Conservation (phyloP, 2,329 filamentous ascomycete species). For the Monosporascus ibericus region DNA sequence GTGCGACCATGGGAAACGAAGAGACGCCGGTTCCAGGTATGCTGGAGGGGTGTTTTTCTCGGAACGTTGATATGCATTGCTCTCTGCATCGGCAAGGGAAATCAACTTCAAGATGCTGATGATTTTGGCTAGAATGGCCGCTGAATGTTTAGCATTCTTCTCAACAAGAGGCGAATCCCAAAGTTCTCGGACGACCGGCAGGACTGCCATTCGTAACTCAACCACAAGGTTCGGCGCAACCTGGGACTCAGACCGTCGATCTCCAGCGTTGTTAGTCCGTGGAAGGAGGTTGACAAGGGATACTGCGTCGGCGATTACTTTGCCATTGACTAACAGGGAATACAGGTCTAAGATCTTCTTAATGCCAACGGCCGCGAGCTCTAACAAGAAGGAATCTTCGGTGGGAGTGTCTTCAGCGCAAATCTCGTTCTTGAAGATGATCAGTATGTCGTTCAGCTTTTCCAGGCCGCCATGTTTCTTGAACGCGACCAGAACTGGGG, state of each 20-base stretch:
- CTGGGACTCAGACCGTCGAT: slow-evolving; percentile 35
- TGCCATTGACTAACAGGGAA: slow-evolving; percentile 66
- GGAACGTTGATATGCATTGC: slow-evolving; percentile 52
- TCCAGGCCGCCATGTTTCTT: slow-evolving; percentile 73
- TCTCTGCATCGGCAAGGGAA: slow-evolving; percentile 70
- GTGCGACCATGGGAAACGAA: slow-evolving; percentile 41
- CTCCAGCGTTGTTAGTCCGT: slow-evolving; percentile 29
- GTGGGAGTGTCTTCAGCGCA: slow-evolving; percentile 29
- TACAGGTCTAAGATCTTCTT: slow-evolving; percentile 85
- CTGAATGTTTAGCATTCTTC: slow-evolving; percentile 53
- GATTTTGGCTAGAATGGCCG: slow-evolving; percentile 68
- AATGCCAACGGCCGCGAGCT: slow-evolving; percentile 53
- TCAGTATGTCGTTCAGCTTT: slow-evolving; percentile 65
- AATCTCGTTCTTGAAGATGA: slow-evolving; percentile 58
- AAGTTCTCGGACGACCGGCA: slow-evolving; percentile 69
- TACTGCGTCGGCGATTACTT: slow-evolving; percentile 71
- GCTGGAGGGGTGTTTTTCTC: slow-evolving; percentile 42
- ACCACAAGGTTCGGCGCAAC: slow-evolving; percentile 71
- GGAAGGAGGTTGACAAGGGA: slow-evolving; percentile 43
- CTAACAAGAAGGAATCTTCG: slow-evolving; percentile 40
- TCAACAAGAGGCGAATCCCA: slow-evolving; percentile 86
- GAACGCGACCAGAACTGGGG: slow-evolving; percentile 80
- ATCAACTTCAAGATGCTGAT: slow-evolving; percentile 79
- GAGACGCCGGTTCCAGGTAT: slow-evolving; percentile 38
- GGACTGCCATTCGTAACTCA: slow-evolving; percentile 73